Evolutionary conservation across 164 flowering plant species (phyloP), one percentile per base, ranked within the genome.

Genomic region (Litsea cubeba): DNA sequence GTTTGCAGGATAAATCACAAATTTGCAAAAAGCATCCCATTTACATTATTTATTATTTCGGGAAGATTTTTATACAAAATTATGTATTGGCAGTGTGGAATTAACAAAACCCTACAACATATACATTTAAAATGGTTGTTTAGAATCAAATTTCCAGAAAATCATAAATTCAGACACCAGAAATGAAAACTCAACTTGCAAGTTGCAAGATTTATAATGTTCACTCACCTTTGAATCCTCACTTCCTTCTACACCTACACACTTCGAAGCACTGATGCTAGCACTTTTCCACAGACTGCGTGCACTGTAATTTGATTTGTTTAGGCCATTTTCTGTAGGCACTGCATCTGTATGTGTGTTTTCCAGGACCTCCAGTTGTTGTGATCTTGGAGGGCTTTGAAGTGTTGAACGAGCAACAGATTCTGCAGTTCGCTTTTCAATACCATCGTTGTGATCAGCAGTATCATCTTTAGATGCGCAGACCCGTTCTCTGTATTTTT

Each of bases 401-500:
- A 79, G 81, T 23, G 81, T 74, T 40, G 82, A 72, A n/a, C 78
- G 85, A 64, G 78, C 80, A 76, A 79, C 75, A 69, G 86, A 82
- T 72, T 76, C 78, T 12, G 80, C 71, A 32, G 76, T 46, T 26
- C 72, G 77, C 71, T 76, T 85, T 74, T 79, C 82, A 51, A 65
- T 57, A 57, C 77, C 77, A 66, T 65, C 73, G 62, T 75, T 76
- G 75, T 84, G 75, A 60, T 85, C 84, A n/a, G 62, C 12, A 58
- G 58, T 75, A 15, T 88, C 88, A 12, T 88, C 90, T 66, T 79
- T 80, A 25, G 84, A 79, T 23, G 71, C 66, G 78, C 82, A 83
- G 20, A 94, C 87, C 28, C 98, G 83, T 78, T 94, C 96, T 80
- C 98, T 94, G 83, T 12, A 51, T 51, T 51, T 51, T n/a, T 51